phyloP scores from a whole-genome alignment of 495 filamentous ascomycete genomes.

The Tuber calosporum region DNA sequence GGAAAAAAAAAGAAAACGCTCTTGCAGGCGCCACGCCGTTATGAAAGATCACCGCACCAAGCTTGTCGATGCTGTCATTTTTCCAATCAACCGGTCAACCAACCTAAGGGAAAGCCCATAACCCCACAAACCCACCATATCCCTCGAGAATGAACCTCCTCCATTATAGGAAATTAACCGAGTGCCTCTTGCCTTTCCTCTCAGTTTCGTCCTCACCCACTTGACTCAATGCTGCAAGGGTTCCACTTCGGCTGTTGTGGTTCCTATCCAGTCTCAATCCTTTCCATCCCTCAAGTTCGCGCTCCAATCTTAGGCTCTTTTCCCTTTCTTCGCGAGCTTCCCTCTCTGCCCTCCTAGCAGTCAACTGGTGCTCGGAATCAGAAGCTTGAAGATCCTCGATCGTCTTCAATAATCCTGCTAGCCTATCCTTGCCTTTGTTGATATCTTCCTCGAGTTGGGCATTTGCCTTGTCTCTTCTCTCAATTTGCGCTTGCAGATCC shows the following conservation, averaged over 20 bases:
- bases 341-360: constrained; percentile 74
- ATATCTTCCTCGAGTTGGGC: constrained; percentile 73
- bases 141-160: neutral
- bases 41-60: constrained; percentile 14
- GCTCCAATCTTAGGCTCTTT: constrained; percentile 70
- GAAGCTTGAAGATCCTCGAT: constrained; percentile 89
- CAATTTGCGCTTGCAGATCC: constrained; percentile 86
- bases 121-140: neutral
- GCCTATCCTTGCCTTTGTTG: constrained; percentile 73
- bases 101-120: constrained; percentile 1
- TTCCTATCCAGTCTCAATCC: constrained; percentile 58
- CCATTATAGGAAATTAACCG: constrained; percentile 40
- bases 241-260: constrained; percentile 29
- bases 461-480: constrained; percentile 80
- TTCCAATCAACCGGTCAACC: constrained; percentile 13
- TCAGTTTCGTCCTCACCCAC: constrained; percentile 32
- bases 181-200: constrained; percentile 36
- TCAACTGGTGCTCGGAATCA: constrained; percentile 71
- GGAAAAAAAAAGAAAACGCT: constrained; percentile 16
- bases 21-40: constrained; percentile 17
- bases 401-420: constrained; percentile 75
- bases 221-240: constrained; percentile 37
- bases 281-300: constrained; percentile 84
- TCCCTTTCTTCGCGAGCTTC: constrained; percentile 86
- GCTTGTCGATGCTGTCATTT: constrained; percentile 9